phyloP scores from a whole-genome alignment of 139 green algal genomes.

The Coelastrella sp. region DNA sequence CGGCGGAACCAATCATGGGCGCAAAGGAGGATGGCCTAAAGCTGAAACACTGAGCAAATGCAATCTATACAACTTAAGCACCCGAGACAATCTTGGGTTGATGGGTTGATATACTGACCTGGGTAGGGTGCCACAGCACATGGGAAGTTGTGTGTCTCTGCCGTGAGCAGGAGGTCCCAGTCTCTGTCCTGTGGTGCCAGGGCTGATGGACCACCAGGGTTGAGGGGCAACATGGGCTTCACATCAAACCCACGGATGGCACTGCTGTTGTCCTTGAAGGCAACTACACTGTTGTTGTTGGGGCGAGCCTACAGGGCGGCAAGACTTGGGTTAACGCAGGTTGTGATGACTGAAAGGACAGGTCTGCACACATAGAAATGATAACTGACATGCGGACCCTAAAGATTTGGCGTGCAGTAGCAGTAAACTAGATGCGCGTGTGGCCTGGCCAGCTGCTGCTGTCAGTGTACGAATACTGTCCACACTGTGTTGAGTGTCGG shows the following conservation, averaged over 20 bases:
- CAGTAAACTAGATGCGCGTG: no score
- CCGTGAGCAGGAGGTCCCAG: conserved; percentile 98
- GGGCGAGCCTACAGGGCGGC: conserved; percentile 25
- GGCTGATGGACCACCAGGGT: conserved; percentile 77
- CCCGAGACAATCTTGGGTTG: no score
- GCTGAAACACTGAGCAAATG: no score
- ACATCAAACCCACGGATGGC: conserved; percentile 90
- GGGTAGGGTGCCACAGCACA: conserved; percentile 96
- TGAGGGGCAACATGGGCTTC: conserved; percentile 82
- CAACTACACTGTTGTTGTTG: conserved; percentile 96
- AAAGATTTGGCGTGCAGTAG: no score
- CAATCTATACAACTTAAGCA: no score
- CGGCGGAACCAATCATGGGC: no score
- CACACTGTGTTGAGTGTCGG: neutral
- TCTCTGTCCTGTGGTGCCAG: conserved; percentile 83
- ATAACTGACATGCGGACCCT: no score
- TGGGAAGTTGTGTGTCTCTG: conserved; percentile 99
- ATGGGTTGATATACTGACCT: conserved; percentile 48
- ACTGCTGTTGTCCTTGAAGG: conserved; percentile 99
- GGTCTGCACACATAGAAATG: neutral
- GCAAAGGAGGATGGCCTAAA: no score
- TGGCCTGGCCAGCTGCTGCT: conserved; percentile 52
- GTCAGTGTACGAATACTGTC: conserved; percentile 95
- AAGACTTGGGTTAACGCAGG: neutral
- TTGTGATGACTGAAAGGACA: neutral